A percentile compares a stretch with the other conserved stretches of the same genome.
phyloP scores from a whole-genome alignment of 768 basidiomycete genomes.

The Candolleomyces efflorescens region DNA sequence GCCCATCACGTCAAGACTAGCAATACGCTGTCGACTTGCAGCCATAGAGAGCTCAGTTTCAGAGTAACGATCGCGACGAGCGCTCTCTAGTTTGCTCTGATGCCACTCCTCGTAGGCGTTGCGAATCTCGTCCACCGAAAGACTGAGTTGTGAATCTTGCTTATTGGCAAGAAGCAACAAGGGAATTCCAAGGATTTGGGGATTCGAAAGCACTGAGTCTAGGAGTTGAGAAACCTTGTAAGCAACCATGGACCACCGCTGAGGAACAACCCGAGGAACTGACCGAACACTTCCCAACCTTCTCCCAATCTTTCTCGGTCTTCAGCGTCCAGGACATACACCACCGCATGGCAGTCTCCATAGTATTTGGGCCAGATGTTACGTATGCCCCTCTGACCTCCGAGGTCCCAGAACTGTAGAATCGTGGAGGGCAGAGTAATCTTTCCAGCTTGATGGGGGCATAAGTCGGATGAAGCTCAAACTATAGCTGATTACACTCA shows the following conservation, averaged over 20 bases:
- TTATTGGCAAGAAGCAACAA: slow-evolving; percentile 94
- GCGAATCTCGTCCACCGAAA: slow-evolving; percentile 88
- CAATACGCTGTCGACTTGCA: slow-evolving; percentile 51
- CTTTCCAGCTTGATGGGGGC: slow-evolving; percentile 65
- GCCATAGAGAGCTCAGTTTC: slow-evolving; percentile 43
- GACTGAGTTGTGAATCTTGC: slow-evolving; percentile 76
- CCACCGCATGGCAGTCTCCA: slow-evolving; percentile 95
- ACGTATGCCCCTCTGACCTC: slow-evolving; percentile 90
- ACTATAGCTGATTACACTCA: slow-evolving; percentile 32
- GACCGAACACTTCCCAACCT: slow-evolving; percentile 98
- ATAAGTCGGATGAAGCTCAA: not conserved
- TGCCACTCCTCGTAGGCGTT: slow-evolving; percentile 89
- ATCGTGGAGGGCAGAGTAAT: slow-evolving; percentile 91
- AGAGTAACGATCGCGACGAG: slow-evolving; percentile 50
- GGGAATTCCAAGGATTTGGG: slow-evolving; percentile 86
- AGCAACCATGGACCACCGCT: not conserved
- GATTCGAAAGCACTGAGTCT: slow-evolving; percentile 85
- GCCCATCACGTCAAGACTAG: slow-evolving; percentile 86
- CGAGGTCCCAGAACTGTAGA: slow-evolving; percentile 95
- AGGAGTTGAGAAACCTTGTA: slow-evolving; percentile 6
- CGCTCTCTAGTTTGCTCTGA: slow-evolving; percentile 67
- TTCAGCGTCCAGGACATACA: slow-evolving; percentile 91
- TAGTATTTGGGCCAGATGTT: slow-evolving; percentile 95
- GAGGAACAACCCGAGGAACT: slow-evolving; percentile 25
- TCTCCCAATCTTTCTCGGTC: slow-evolving; percentile 87